Evolutionary conservation across 2,329 filamentous ascomycete species (phyloP), one percentile per base, ranked within the genome.

Genomic region (Neopestalotiopsis sp.): DNA sequence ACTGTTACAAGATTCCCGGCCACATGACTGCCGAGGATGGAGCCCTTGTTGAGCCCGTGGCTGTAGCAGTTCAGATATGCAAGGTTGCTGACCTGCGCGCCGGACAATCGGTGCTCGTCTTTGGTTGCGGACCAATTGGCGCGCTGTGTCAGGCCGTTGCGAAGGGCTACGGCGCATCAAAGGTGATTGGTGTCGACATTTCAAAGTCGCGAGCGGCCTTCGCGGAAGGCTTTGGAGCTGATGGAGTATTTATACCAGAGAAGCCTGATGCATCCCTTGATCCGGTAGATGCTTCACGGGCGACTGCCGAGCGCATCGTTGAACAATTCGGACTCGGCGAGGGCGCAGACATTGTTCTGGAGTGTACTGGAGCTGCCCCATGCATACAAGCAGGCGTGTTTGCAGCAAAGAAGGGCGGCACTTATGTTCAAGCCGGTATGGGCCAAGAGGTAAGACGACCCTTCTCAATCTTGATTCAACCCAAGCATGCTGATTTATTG

Each of bases 381-480:
- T 87, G 84, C 69, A 85, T 88, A 53, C 82, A 86, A 67, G 78
- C 80, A 3, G 85, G 84, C 0, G 77, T 88, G 5, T 81, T 82
- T 66, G 77, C 81, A 1, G 72, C 79, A 1, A 83, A 79, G 71
- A 82, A 81, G 68, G 85, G 86, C 0, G 86, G 84, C 0, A 86
- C 80, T 0, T 86, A 79, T 74, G 82, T 88, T 1, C 85, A 88
- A 70, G 85, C 81, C 1, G 86, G 86, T 1, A 85, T 87, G 83
- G 85, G 84, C 1, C 80, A 79, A 32, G 82, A 84, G 73, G 78
- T 79, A 67, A 72, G 65, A 61, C 67, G 64, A 34, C 28, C 14
- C 17, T 20, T 4, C 40, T 6, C 34, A 10, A 38, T 38, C 10
- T 38, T 38, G 34, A 7, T 10, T 7, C 6, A 38, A 7, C 6